Evolutionary conservation across 2,329 filamentous ascomycete genomes (phyloP), one percentile per base, ranked within the genome.

Genomic region (Xylariaceae sp.): DNA sequence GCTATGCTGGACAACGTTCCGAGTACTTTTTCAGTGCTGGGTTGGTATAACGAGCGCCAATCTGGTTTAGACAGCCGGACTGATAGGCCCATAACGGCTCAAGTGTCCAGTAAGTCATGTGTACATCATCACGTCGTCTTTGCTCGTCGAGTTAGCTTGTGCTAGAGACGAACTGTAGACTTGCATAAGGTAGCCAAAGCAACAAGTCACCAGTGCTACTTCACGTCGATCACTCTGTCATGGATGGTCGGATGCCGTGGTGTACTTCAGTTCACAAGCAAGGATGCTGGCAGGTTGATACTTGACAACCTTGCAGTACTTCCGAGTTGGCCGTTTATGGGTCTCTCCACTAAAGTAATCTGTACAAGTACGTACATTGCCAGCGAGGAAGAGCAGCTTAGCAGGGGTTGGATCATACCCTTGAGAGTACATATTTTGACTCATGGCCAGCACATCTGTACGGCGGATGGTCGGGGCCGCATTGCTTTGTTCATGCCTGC

Each of bases 271-370:
- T 63, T 18, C 39, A 45, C 17, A 18, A 48, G 45, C 62, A 63
- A 49, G 63, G 63, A 54, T 62, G 44, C 51, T 48, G 52, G 61
- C 58, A 57, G 62, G 56, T 57, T 57, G 54, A 59, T 62, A 66
- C 60, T 54, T 57, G 53, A 49, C 53, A 55, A 45, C 51, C 22
- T 28, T 28, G 53, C 58, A 54, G 63, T 63, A 64, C 58, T 60
- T 16, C 33, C 36, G 61, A 59, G 51, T 48, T 59, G 60, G 56
- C 53, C 63, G 59, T 60, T 62, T 64, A 59, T 52, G 56, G 54
- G 51, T 55, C 59, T 60, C 56, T 60, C 58, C 55, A 60, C 61
- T 61, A 55, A 36, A 41, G 42, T 13, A 44, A 47, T n/a, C n/a
- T n/a, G 22, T 4, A 28, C 22, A 28, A 28, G 22, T 28, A 28